phyloP scores from a whole-genome alignment of 306 rosid species.

The Macrotyloma uniflorum region DNA sequence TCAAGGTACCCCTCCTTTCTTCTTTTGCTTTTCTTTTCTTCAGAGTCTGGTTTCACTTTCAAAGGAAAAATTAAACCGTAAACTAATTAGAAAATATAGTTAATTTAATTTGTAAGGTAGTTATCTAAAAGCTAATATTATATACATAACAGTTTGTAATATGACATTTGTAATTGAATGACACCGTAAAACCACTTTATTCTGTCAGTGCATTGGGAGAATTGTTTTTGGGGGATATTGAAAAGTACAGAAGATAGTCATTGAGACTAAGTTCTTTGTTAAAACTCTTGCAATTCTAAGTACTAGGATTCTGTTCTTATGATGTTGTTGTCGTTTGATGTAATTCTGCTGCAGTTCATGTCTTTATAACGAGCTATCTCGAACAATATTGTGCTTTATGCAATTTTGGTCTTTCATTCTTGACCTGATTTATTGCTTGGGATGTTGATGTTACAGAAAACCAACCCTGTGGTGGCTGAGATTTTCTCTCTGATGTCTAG shows the following conservation, averaged over 20 bases:
- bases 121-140: not conserved
- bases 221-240: not conserved
- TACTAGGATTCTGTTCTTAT: constrained; percentile 9
- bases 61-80: not conserved
- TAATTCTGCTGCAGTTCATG: constrained; percentile 3
- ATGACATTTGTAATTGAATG: not conserved
- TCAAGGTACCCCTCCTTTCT: constrained; percentile 56
- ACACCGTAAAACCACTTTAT: not conserved
- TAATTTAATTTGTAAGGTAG: not conserved
- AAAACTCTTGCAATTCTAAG: not conserved
- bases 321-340: constrained; percentile 21
- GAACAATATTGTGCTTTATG: not conserved
- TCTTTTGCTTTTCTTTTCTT: not conserved
- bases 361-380: not conserved
- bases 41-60: not conserved
- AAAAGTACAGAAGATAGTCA: not conserved
- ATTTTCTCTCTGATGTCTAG: constrained; percentile 99
- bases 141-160: not conserved
- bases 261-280: not conserved
- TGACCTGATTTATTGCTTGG: constrained; percentile 31
- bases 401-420: not conserved
- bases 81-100: not conserved
- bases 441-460: constrained; percentile 71
- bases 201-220: not conserved
- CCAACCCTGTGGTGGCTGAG: constrained; percentile 99